A percentile compares a stretch with the other conserved stretches of the same genome.
phyloP scores from a whole-genome alignment of 306 rosid genomes.

The Leucaena leucocephala region DNA sequence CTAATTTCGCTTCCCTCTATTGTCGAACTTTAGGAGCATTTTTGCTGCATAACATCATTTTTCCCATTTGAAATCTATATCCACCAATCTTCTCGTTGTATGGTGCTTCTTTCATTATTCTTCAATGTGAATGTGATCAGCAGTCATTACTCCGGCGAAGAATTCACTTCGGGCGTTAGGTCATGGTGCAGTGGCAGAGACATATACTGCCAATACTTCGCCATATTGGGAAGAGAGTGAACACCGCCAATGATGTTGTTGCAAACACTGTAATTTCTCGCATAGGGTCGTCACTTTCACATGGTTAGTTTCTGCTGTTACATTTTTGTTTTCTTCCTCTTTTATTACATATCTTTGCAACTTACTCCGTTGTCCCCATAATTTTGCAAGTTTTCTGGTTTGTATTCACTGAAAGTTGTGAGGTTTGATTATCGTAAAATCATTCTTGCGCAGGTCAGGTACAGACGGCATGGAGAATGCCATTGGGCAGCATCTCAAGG shows the following conservation, averaged over 20 bases:
- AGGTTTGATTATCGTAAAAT: background rate
- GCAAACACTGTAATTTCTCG: slow-evolving; percentile 49
- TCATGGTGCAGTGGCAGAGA: slow-evolving; percentile 89
- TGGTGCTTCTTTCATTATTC: background rate
- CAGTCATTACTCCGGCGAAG: background rate
- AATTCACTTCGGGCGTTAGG: slow-evolving; percentile 22
- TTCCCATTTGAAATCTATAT: background rate
- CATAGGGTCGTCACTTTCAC: slow-evolving; percentile 45
- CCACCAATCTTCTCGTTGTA: background rate
- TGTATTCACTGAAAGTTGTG: background rate
- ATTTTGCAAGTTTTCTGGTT: slow-evolving; percentile 22
- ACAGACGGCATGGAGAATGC: slow-evolving; percentile 50
- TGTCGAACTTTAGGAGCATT: background rate
- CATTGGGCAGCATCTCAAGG: slow-evolving; percentile 53
- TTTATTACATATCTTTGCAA: background rate
- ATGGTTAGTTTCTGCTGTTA: slow-evolving; percentile 47
- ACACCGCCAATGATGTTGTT: slow-evolving; percentile 40
- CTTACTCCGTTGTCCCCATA: background rate
- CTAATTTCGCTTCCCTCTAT: background rate
- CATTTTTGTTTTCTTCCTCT: background rate
- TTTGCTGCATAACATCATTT: too few species aligned
- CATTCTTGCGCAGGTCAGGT: slow-evolving; percentile 54
- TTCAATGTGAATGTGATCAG: background rate
- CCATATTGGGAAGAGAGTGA: slow-evolving; percentile 55
- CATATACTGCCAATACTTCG: slow-evolving; percentile 57